These are phyloP conservation scores for Pisolithus microcarpus DNA, from an alignment of 768 basidiomycete genomes.

Conservation along the genomic window DNA sequence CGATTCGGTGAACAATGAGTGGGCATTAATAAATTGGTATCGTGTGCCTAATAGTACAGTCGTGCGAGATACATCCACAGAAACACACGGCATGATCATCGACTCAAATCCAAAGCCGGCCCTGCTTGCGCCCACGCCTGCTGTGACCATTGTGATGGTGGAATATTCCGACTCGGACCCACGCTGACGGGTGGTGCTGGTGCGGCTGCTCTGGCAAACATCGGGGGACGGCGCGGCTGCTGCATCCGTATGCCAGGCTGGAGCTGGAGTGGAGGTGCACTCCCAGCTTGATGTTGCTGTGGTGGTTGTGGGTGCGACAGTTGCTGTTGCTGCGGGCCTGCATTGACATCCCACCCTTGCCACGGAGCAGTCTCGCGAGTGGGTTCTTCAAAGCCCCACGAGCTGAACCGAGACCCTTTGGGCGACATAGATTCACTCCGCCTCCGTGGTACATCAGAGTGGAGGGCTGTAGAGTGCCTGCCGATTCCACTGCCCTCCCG, in stretches of 20 bases:
- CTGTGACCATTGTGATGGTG: conserved; percentile 34
- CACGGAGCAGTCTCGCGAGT: conserved; percentile 18
- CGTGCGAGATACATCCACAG: not conserved
- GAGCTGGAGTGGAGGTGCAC: conserved; percentile 34
- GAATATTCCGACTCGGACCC: conserved; percentile 32
- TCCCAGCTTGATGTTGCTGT: conserved; percentile 15
- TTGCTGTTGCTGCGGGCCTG: conserved; percentile 9
- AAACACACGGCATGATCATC: conserved; percentile 15
- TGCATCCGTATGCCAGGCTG: conserved; percentile 47
- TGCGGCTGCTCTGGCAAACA: conserved; percentile 38
- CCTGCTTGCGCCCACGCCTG: conserved; percentile 38
- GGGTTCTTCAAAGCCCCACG: conserved; percentile 26
- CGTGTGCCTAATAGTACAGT: not conserved
- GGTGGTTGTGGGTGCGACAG: conserved; percentile 13
- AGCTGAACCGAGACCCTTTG: conserved; percentile 15
- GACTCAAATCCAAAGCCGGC: conserved; percentile 33
- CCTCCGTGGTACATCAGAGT: conserved; percentile 14
- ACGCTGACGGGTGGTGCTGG: conserved; percentile 30
- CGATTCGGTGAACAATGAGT: not conserved
- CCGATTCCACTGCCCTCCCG: conserved; percentile 36
- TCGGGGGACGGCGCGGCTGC: conserved; percentile 49
- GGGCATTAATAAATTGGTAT: not conserved
- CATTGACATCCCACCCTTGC: conserved; percentile 20
- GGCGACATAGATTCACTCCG: conserved; percentile 22
- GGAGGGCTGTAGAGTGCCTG: conserved; percentile 22